These are phyloP conservation scores for Trametes coccinea DNA, from an alignment of 768 basidiomycete species.

Conservation along the genomic window DNA sequence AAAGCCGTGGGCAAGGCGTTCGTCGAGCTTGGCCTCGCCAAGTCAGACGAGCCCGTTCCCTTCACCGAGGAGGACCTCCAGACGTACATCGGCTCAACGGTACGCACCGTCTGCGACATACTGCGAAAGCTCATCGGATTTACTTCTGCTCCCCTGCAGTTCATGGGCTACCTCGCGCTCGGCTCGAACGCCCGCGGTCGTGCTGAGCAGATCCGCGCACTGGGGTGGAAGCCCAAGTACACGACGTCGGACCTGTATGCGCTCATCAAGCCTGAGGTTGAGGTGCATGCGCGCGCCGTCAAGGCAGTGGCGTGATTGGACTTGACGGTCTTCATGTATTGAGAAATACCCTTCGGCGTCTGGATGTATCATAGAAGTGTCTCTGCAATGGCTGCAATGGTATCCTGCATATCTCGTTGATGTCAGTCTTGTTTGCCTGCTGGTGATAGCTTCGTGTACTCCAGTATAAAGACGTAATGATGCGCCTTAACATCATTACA, in stretches of 20 bases:
- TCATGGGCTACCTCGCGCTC: conserved; percentile 11
- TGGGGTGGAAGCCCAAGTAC: conserved; percentile 49
- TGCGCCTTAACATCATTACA: no score
- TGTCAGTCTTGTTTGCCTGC: no score
- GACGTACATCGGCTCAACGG: conserved; percentile 20
- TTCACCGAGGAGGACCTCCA: conserved; percentile 47
- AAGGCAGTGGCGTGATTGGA: no score
- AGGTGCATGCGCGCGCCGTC: conserved; percentile 2
- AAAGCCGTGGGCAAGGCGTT: conserved; percentile 37
- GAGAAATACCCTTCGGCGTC: no score
- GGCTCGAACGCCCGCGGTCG: conserved; percentile 27
- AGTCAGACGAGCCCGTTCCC: conserved; percentile 39
- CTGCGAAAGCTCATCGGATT: not conserved
- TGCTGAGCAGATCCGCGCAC: conserved; percentile 34
- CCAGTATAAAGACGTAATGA: no score
- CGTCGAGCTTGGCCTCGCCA: conserved; percentile 28
- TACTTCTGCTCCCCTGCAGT: not conserved
- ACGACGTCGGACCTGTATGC: conserved; percentile 43
- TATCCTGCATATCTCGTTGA: no score
- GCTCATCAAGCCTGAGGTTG: conserved; percentile 43
- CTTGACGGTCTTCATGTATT: no score
- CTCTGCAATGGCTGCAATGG: no score
- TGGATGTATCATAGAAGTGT: no score
- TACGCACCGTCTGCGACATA: not conserved
- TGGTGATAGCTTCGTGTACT: no score